A percentile compares a stretch with the other conserved stretches of the same genome.
phyloP scores from a whole-genome alignment of 1,139 yeast genomes.

The Geotrichum histeridarum region DNA sequence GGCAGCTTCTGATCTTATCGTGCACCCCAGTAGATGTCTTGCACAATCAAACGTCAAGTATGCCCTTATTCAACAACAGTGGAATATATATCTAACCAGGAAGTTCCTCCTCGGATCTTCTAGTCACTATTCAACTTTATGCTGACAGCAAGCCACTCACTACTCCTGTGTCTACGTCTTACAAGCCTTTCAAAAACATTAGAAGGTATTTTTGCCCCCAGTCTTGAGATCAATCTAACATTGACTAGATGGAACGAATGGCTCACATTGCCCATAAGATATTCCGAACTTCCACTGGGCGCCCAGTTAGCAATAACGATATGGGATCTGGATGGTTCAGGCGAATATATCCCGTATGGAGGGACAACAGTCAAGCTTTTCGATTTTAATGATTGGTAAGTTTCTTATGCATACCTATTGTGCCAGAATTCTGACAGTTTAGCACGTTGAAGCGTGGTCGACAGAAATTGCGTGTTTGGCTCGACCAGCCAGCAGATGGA shows the following conservation, averaged over 20 bases:
- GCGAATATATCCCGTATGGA: conserved; percentile 50
- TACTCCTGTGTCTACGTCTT: conserved; percentile 61
- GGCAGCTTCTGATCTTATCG: conserved; percentile 51
- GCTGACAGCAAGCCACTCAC: conserved; percentile 61
- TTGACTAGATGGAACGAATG: conserved; percentile 50
- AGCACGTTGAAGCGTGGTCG: conserved; percentile 53
- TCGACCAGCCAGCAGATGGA: conserved; percentile 38
- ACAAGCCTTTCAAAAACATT: conserved; percentile 50
- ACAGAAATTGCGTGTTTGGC: conserved; percentile 46
- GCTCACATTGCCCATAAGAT: conserved; percentile 64
- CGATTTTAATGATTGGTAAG: conserved; percentile 39
- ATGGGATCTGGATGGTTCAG: conserved; percentile 59
- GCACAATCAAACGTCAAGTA: conserved; percentile 24
- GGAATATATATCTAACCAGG: conserved; percentile 13
- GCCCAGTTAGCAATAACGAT: conserved; percentile 57
- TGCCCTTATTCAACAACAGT: neutral
- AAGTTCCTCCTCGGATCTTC: conserved; percentile 53
- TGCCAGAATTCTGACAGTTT: conserved; percentile 8
- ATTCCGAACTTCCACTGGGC: conserved; percentile 61
- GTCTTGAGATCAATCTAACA: neutral
- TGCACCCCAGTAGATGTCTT: conserved; percentile 43
- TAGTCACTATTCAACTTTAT: conserved; percentile 56
- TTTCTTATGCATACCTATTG: neutral
- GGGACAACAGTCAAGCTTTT: conserved; percentile 58
- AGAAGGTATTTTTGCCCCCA: conserved; percentile 22